phyloP scores from a whole-genome alignment of 306 rosid genomes.

The Fragaria nilgerrensis region DNA sequence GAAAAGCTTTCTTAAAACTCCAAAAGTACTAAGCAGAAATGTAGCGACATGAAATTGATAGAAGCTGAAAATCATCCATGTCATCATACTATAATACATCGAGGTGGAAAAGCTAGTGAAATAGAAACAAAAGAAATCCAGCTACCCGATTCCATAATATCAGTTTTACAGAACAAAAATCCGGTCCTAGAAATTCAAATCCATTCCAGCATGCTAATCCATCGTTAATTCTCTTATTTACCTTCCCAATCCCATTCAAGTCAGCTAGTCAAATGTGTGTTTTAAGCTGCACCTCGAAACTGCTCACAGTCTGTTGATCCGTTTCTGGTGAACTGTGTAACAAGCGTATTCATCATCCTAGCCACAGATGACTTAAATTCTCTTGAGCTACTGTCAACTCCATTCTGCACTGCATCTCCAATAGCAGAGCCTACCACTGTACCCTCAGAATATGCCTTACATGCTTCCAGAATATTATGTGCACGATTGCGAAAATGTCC shows the following conservation, averaged over 20 bases:
- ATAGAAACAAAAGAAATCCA: slow-evolving; percentile 7
- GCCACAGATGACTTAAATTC: slow-evolving; percentile 48
- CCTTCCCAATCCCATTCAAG: slow-evolving; percentile 14
- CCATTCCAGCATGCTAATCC: background rate
- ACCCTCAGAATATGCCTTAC: slow-evolving; percentile 59
- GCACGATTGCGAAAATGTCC: slow-evolving; percentile 54
- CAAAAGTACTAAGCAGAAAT: background rate
- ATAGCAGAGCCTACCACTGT: slow-evolving; percentile 46
- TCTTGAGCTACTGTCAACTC: slow-evolving; percentile 7
- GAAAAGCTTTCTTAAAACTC: background rate
- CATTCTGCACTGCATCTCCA: slow-evolving; percentile 17
- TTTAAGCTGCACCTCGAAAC: slow-evolving; percentile 35
- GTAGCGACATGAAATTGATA: background rate
- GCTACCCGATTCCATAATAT: background rate
- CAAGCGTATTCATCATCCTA: slow-evolving; percentile 53
- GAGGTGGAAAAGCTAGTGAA: slow-evolving; percentile 1
- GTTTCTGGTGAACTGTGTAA: slow-evolving; percentile 57
- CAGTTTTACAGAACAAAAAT: background rate
- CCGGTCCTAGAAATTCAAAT: background rate
- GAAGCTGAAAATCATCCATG: background rate
- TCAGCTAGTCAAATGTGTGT: slow-evolving; percentile 11
- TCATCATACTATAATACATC: slow-evolving; percentile 1
- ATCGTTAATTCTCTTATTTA: slow-evolving; percentile 13
- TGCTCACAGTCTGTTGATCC: slow-evolving; percentile 62
- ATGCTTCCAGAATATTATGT: slow-evolving; percentile 53